phyloP scores from a whole-genome alignment of 2,329 filamentous ascomycete genomes.

The Coleophoma crateriformis region DNA sequence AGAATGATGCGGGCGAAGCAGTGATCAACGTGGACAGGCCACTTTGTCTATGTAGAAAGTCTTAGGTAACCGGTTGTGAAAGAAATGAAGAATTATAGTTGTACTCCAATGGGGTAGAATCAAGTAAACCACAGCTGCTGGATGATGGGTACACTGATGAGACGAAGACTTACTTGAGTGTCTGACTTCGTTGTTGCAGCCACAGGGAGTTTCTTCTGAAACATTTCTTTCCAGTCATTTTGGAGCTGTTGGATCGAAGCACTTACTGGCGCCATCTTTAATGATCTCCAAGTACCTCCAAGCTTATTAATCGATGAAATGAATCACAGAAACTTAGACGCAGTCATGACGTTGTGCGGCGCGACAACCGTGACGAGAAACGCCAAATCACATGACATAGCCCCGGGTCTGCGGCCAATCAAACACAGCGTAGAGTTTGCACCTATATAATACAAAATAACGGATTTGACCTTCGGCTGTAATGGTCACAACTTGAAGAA shows the following conservation, averaged over 20 bases:
- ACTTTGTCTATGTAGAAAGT: slow-evolving; percentile 25
- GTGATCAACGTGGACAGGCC: slow-evolving; percentile 37
- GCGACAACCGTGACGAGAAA: too few species aligned
- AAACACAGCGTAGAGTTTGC: too few species aligned
- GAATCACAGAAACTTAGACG: too few species aligned
- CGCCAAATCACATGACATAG: too few species aligned
- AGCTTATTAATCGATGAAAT: too few species aligned
- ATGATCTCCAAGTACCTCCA: too few species aligned
- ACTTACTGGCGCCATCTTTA: too few species aligned
- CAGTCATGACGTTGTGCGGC: too few species aligned
- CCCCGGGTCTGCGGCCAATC: too few species aligned
- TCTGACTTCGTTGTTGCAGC: slow-evolving; percentile 14
- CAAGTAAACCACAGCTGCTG: neutral
- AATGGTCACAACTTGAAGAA: slow-evolving; percentile 55
- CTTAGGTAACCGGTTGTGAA: too few species aligned
- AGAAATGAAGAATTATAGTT: too few species aligned
- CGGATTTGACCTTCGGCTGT: slow-evolving; percentile 39
- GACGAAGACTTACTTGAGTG: slow-evolving; percentile 7
- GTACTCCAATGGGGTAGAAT: too few species aligned
- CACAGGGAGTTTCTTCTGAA: slow-evolving; percentile 14
- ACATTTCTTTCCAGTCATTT: slow-evolving; percentile 16
- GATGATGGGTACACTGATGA: neutral
- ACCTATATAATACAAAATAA: slow-evolving; percentile 16
- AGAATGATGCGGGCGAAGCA: slow-evolving; percentile 40
- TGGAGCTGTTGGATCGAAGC: slow-evolving; percentile 5